phyloP scores from a whole-genome alignment of 2,329 filamentous ascomycete species.

The Metarhizium sp. region DNA sequence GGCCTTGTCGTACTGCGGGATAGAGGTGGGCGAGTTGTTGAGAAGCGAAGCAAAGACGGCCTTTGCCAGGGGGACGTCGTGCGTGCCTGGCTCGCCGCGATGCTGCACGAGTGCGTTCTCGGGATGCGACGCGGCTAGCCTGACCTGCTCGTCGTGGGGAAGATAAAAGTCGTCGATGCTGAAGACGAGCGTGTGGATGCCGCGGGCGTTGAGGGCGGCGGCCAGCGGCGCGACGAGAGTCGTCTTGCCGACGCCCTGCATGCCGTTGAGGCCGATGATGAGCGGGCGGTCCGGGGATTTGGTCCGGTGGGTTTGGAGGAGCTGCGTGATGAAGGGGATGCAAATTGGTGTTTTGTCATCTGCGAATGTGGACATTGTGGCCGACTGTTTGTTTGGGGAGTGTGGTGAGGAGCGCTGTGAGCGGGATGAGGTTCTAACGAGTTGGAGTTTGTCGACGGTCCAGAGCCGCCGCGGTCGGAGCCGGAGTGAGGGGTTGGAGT shows the following conservation, averaged over 20 bases:
- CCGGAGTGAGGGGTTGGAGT: neutral
- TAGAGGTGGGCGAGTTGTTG: constrained; percentile 36
- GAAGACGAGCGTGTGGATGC: constrained; percentile 60
- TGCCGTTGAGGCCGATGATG: constrained; percentile 80
- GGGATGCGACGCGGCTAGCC: constrained; percentile 55
- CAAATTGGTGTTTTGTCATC: constrained; percentile 74
- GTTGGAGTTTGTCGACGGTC: neutral
- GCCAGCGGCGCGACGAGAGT: constrained; percentile 67
- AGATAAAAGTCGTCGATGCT: constrained; percentile 91
- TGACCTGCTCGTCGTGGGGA: constrained; percentile 55
- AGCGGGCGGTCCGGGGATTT: constrained; percentile 46
- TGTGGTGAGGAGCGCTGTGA: neutral
- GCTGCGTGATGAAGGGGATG: constrained; percentile 64
- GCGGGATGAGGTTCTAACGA: neutral
- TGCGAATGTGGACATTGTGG: constrained; percentile 31
- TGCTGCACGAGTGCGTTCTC: constrained; percentile 70
- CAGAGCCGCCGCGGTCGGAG: neutral
- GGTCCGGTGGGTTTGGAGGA: constrained; percentile 40
- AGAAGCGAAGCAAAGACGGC: constrained; percentile 53
- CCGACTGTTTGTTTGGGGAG: neutral
- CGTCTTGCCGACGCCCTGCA: constrained; percentile 89
- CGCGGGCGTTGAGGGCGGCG: constrained; percentile 43
- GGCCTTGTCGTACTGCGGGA: constrained; percentile 81
- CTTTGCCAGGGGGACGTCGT: constrained; percentile 35
- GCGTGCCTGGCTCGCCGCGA: constrained; percentile 61